Percentiles rank a stretch among this genome's conserved stretches.
Evolutionary conservation across 1,284 basidiomycete species (phyloP).

Genomic region (Vanrija sp.): DNA sequence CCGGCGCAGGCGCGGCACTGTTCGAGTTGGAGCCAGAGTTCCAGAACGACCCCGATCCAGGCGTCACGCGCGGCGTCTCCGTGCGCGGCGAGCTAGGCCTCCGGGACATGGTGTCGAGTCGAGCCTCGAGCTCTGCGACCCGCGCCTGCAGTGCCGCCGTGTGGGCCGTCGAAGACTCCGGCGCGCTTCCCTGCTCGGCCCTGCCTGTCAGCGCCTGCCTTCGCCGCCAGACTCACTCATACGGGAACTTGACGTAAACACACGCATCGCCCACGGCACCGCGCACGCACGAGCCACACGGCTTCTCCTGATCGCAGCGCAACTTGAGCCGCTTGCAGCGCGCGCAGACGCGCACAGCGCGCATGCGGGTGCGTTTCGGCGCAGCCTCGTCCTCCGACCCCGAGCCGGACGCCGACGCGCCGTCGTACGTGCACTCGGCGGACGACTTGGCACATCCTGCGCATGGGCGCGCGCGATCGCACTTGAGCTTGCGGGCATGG

Average conservation of each 20-base stretch:
- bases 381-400: too few species aligned
- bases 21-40: too few species aligned
- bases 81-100: background rate
- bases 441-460: too few species aligned
- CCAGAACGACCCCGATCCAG: too few species aligned
- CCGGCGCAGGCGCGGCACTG: too few species aligned
- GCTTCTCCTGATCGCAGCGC: constrained; percentile 5
- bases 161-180: background rate
- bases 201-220: too few species aligned
- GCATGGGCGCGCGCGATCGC: background rate
- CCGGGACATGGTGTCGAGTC: background rate
- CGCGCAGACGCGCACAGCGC: constrained; percentile 5
- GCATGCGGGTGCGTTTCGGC: background rate
- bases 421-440: too few species aligned
- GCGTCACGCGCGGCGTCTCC: too few species aligned
- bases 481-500: background rate
- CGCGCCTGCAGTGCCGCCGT: background rate
- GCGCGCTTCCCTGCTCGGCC: background rate
- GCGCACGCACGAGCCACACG: constrained; percentile 3
- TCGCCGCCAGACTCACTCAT: too few species aligned
- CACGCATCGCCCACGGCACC: background rate
- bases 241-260: background rate
- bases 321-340: constrained; percentile 12
- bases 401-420: too few species aligned
- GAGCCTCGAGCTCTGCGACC: background rate